A percentile compares a stretch with the other conserved stretches of the same genome.
Conservation (phyloP, 345 rosid species). For the Salix suchowensis region DNA sequence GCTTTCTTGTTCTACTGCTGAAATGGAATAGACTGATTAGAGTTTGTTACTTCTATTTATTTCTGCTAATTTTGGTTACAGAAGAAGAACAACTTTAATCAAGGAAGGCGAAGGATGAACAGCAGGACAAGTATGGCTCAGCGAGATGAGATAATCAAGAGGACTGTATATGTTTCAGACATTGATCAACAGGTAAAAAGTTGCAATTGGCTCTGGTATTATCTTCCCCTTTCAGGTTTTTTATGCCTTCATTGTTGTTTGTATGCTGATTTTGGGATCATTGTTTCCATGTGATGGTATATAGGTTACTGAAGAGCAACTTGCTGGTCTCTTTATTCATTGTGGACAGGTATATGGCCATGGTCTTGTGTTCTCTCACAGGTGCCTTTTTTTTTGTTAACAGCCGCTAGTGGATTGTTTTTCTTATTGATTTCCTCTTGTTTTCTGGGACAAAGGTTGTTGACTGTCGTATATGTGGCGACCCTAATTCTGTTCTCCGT, state of each 20-base stretch:
- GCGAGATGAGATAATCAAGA: constrained; percentile 79
- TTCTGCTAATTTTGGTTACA: constrained; percentile 26
- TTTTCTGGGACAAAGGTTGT: constrained; percentile 7
- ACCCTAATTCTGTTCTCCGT: constrained; percentile 87
- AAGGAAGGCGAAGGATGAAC: constrained; percentile 77
- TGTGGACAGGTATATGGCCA: constrained; percentile 63
- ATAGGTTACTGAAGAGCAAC: constrained; percentile 90
- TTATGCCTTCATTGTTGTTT: constrained; percentile 1
- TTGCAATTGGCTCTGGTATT: background rate
- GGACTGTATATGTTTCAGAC: constrained; percentile 82
- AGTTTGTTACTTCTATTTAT: background rate
- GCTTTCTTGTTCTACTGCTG: background rate
- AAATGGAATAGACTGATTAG: background rate
- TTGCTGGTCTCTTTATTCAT: constrained; percentile 73
- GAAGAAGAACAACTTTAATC: constrained; percentile 64
- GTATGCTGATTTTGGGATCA: constrained; percentile 5
- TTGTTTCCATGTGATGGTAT: constrained; percentile 9
- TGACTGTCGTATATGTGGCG: constrained; percentile 93
- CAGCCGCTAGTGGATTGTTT: background rate
- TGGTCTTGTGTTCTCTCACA: constrained; percentile 2
- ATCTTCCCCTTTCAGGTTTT: background rate
- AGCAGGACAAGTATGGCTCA: constrained; percentile 81
- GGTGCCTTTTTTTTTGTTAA: background rate
- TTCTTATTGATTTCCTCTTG: background rate
- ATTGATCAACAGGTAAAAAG: constrained; percentile 61